Conservation (phyloP, 495 filamentous ascomycete species). For the Lentithecium fluviatile region DNA sequence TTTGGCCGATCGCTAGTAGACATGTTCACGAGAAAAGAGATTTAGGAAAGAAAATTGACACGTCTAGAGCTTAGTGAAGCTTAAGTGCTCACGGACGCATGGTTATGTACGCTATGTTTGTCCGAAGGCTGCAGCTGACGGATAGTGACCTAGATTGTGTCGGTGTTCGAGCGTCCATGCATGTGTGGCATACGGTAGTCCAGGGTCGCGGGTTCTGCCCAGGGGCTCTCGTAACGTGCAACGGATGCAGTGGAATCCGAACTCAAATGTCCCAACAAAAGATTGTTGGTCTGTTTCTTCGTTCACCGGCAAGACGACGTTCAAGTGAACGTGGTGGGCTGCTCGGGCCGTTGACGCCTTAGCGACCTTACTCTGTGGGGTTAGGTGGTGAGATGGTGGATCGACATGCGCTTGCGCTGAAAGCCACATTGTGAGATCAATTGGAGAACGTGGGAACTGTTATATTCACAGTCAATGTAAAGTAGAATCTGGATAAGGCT, state of each 20-base stretch:
- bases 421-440: too few species aligned
- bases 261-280: neutral
- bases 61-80: neutral
- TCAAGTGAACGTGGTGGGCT: neutral
- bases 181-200: neutral
- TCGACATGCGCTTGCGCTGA: too few species aligned
- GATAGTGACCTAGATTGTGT: neutral
- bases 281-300: neutral
- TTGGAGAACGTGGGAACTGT: too few species aligned
- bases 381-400: too few species aligned
- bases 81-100: neutral
- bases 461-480: too few species aligned
- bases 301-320: neutral
- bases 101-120: neutral
- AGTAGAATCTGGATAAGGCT: too few species aligned
- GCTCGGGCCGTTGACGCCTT: neutral
- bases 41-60: neutral
- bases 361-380: neutral
- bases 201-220: neutral
- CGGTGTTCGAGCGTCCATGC: neutral
- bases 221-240: neutral
- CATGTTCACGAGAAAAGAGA: conserved; percentile 1
- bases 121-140: neutral
- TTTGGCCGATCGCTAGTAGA: conserved; percentile 9
- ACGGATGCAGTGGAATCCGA: neutral